A percentile compares a stretch with the other conserved stretches of the same genome.
Conservation (phyloP, 225 moss, liverwort and hornwort genomes). For the Climacium dendroides region DNA sequence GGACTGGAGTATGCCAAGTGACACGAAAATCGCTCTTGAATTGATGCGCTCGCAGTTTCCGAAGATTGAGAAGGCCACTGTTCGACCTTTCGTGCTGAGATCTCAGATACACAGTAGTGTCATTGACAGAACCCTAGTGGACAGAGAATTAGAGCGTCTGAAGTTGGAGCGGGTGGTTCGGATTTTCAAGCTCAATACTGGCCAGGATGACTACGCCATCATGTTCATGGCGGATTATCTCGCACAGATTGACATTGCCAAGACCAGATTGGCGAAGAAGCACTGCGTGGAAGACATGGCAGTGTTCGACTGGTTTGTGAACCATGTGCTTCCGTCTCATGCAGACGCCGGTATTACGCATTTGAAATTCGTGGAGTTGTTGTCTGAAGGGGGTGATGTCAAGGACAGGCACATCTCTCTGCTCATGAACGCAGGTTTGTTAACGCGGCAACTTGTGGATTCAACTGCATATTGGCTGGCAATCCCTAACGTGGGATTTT, state of each 20-base stretch:
- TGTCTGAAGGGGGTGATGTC: conserved; percentile 61
- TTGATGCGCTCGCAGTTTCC: conserved; percentile 90
- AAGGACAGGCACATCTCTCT: conserved; percentile 71
- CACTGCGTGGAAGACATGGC: conserved; percentile 40
- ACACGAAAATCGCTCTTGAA: conserved; percentile 74
- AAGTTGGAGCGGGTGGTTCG: conserved; percentile 38
- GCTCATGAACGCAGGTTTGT: conserved; percentile 83
- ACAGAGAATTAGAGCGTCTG: conserved; percentile 82
- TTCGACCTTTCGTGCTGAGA: conserved; percentile 78
- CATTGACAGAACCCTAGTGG: conserved; percentile 70
- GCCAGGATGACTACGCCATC: conserved; percentile 84
- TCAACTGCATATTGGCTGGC: conserved; percentile 83
- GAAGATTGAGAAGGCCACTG: conserved; percentile 52
- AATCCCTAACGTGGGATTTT: conserved; percentile 66
- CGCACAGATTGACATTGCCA: conserved; percentile 56
- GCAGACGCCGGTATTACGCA: conserved; percentile 66
- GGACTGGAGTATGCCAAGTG: conserved; percentile 65
- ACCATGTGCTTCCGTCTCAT: conserved; percentile 51
- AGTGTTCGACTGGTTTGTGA: conserved; percentile 83
- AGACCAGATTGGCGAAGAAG: conserved; percentile 43
- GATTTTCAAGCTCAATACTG: conserved; percentile 72
- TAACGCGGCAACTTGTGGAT: conserved; percentile 82
- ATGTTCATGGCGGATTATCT: conserved; percentile 84
- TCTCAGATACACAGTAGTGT: conserved; percentile 92
- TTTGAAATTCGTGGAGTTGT: conserved; percentile 43